Evolutionary conservation across 148 eudicot genomes (phyloP), one percentile per base, ranked within the genome.

Genomic region (Rhododendron kiyosumense): DNA sequence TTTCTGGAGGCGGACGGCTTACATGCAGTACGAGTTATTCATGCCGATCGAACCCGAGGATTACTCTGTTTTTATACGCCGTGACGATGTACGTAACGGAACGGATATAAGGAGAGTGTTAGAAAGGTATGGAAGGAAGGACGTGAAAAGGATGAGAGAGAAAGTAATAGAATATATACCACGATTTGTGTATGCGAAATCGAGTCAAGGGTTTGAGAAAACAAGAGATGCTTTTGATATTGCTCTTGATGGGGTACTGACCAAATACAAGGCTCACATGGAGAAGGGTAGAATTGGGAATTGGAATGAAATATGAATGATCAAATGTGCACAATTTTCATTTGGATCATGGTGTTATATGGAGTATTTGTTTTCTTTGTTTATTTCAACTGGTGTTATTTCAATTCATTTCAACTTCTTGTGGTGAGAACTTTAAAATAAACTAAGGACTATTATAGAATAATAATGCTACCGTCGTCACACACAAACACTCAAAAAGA

Each of bases 1-100:
- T 24, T 96, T 96, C 89, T 96, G 99, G 99, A 89, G 90, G 5
- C 85, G 97, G 71, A 92, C 98, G 12, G 98, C 99, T 14, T 96
- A 96, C 51, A 83, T 49, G 41, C 99, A 96, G 88, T 96, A 96
- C 52, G 91, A 93, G 87, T 93, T 94, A 97, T 95, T 95, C 85
- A 85, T 96, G 61, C 98, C 98, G 63, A 86, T 88, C 12, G 94
- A 94, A 75, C 93, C 98, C 76, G 88, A 43, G 83, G 95, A 98
- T 81, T 96, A 96, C 90, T 96, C 99, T 3, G 61, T 54, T 54
- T 54, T 54, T 54, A 54, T 54, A 15, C 20, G 4, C 22, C 61
- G 22, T 17, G 3, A 54, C 22, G 61, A 54, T 5, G 61, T 54
- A 5, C 61, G 61, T 54, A 54, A 54, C 8, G 7, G 22, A 5